phyloP scores from a whole-genome alignment of 2,329 filamentous ascomycete genomes.

The Diaporthe humulicola region DNA sequence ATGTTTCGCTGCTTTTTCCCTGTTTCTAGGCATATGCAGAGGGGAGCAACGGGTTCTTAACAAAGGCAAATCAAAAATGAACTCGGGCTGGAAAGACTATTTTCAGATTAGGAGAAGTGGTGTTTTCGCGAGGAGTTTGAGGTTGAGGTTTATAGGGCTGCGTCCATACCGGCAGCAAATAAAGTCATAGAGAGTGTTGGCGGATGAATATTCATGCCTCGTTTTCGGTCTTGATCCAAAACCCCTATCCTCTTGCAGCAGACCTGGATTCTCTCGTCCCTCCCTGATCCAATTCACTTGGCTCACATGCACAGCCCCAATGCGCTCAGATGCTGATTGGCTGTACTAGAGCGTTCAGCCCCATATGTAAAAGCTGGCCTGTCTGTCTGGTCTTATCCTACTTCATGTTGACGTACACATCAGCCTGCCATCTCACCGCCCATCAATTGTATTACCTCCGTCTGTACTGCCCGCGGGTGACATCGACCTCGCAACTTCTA shows the following conservation, averaged over 20 bases:
- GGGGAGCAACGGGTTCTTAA: background rate
- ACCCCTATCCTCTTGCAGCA: background rate
- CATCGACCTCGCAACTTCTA: background rate
- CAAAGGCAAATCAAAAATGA: slow-evolving; percentile 21
- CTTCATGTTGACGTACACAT: slow-evolving; percentile 6
- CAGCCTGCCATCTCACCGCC: slow-evolving; percentile 20
- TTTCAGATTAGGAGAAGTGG: background rate
- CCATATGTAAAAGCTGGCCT: slow-evolving; percentile 21
- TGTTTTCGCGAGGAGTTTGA: slow-evolving; percentile 22
- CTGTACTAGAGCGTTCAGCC: slow-evolving; percentile 7
- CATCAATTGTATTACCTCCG: background rate
- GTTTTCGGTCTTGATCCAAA: background rate
- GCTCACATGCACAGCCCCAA: slow-evolving; percentile 28
- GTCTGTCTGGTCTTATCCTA: background rate
- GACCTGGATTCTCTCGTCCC: background rate
- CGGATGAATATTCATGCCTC: background rate
- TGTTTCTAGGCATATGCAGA: slow-evolving; percentile 1
- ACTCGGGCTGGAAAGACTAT: background rate
- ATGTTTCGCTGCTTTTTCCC: background rate
- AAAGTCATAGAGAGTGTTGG: background rate
- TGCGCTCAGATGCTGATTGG: slow-evolving; percentile 21
- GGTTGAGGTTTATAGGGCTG: slow-evolving; percentile 1
- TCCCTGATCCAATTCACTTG: slow-evolving; percentile 7
- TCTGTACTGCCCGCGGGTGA: background rate
- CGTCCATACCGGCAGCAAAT: background rate